These are phyloP conservation scores for Lomentospora prolificans DNA, from an alignment of 2,329 filamentous ascomycete genomes.

Conservation along the genomic window DNA sequence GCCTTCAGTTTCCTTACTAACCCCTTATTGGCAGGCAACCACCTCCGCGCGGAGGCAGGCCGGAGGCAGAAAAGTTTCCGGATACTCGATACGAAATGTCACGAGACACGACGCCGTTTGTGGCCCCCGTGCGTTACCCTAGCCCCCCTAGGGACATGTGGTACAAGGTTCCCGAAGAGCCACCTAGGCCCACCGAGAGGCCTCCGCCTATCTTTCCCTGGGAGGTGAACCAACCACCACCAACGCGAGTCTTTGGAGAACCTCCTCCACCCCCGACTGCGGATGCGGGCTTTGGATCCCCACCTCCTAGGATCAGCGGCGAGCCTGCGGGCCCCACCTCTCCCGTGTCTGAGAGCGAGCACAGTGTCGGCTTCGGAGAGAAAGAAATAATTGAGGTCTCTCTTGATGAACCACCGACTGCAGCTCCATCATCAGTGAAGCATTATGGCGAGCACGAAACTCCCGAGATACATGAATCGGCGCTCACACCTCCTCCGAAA, in stretches of 20 bases:
- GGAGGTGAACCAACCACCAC: constrained; percentile 59
- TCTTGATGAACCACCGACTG: not conserved
- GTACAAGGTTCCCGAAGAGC: constrained; percentile 66
- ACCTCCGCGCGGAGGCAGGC: constrained; percentile 57
- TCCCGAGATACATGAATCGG: constrained; percentile 29
- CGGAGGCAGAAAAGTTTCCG: constrained; percentile 80
- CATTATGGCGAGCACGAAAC: constrained; percentile 29
- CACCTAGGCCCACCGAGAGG: constrained; percentile 43
- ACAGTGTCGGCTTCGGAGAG: not conserved
- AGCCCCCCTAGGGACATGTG: constrained; percentile 82
- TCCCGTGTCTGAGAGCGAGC: not conserved
- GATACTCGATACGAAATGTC: constrained; percentile 76
- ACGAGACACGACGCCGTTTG: constrained; percentile 61
- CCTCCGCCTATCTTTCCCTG: constrained; percentile 78
- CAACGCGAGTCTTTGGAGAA: constrained; percentile 50
- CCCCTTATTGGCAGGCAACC: constrained; percentile 39
- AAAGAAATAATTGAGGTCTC: constrained; percentile 2
- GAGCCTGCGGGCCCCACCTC: constrained; percentile 6
- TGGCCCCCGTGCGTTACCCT: constrained; percentile 67
- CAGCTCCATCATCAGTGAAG: constrained; percentile 17
- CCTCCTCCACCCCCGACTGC: not conserved
- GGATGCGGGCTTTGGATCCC: not conserved
- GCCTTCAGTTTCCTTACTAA: constrained; percentile 9
- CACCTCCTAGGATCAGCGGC: not conserved
- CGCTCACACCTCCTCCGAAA: constrained; percentile 32